Evolutionary conservation across 805 yeast genomes (phyloP).

Genomic region (Sugiyamaella smithiae): DNA sequence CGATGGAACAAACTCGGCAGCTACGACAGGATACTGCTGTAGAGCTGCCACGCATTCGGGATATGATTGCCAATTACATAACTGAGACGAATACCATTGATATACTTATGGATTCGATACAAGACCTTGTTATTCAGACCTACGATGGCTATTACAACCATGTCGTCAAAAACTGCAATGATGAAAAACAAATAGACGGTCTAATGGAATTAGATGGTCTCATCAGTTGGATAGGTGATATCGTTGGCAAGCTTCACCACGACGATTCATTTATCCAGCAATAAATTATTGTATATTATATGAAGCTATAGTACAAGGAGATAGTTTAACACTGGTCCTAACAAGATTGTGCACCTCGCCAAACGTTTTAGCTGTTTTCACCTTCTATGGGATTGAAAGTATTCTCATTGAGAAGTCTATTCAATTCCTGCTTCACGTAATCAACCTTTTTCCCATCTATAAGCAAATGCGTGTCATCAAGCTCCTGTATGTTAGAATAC

Average conservation of each 20-base stretch:
- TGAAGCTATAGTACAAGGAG: too few relatives aligned
- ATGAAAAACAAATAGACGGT: conserved; percentile 39
- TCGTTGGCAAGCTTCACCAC: conserved; percentile 33
- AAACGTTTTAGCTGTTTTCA: conserved; percentile 28
- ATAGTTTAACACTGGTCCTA: too few relatives aligned
- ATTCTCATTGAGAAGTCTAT: conserved; percentile 71
- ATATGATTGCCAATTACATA: conserved; percentile 53
- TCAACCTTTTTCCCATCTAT: conserved; percentile 76
- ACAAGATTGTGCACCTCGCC: too few relatives aligned
- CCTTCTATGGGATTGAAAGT: conserved; percentile 81
- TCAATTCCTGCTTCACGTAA: conserved; percentile 73
- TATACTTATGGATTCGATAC: conserved; percentile 61
- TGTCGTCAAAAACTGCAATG: conserved; percentile 30
- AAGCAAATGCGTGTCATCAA: conserved; percentile 87
- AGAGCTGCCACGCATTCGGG: conserved; percentile 56
- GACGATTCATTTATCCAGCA: neutral
- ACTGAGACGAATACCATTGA: conserved; percentile 51
- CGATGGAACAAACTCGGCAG: conserved; percentile 35
- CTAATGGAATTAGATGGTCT: conserved; percentile 66
- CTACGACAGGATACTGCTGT: conserved; percentile 50
- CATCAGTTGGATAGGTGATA: conserved; percentile 46
- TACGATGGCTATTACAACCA: conserved; percentile 53
- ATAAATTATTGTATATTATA: neutral
- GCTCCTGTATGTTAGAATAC: conserved; percentile 48
- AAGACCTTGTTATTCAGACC: conserved; percentile 54